Conservation (phyloP, 768 basidiomycete genomes). For the Boletus speciosus region DNA sequence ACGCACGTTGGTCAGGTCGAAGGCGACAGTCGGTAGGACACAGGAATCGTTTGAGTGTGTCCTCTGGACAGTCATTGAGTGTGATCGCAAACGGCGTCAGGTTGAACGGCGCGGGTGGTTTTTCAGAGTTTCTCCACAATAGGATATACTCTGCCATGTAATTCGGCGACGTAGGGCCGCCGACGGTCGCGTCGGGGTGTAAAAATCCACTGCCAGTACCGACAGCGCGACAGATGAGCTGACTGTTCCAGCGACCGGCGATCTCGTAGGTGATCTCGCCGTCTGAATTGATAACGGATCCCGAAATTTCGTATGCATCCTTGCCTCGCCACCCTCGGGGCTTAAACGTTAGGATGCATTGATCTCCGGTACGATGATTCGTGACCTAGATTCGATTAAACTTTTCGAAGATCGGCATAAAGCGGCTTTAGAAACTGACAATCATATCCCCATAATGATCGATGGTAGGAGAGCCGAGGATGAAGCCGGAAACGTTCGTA, state of each 20-base stretch:
- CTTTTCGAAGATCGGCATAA: not conserved
- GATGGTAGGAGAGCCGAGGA: constrained; percentile 82
- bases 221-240: constrained; percentile 79
- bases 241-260: constrained; percentile 93
- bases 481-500: constrained; percentile 88
- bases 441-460: constrained; percentile 96
- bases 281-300: constrained; percentile 64
- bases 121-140: constrained; percentile 91
- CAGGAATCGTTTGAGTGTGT: constrained; percentile 65
- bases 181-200: constrained; percentile 67
- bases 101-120: constrained; percentile 84
- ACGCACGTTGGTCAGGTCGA: constrained; percentile 91
- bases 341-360: constrained; percentile 89
- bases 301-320: constrained; percentile 91
- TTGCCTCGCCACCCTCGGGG: constrained; percentile 92
- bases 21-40: constrained; percentile 91
- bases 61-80: constrained; percentile 79
- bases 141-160: constrained; percentile 70
- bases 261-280: constrained; percentile 80
- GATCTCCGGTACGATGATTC: constrained; percentile 89
- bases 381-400: constrained; percentile 44
- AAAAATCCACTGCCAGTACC: constrained; percentile 58
- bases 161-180: constrained; percentile 41
- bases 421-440: constrained; percentile 44
- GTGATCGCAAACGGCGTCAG: constrained; percentile 93